These are phyloP conservation scores for Quercus dentata DNA, from an alignment of 306 rosid genomes.

Conservation along the genomic window DNA sequence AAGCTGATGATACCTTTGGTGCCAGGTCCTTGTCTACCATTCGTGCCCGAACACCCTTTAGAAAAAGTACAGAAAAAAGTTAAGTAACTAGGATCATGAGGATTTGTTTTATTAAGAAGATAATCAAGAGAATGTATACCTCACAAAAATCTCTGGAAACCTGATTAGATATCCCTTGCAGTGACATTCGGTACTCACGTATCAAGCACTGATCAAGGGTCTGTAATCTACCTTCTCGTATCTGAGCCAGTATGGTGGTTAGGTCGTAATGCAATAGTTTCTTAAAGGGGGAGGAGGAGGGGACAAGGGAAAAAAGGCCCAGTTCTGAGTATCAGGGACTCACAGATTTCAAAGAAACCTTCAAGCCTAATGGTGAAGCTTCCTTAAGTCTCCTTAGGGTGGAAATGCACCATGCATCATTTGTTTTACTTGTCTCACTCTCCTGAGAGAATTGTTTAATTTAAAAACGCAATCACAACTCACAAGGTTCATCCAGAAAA, in stretches of 20 bases:
- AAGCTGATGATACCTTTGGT: slow-evolving; percentile 62
- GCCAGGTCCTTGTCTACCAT: slow-evolving; percentile 75
- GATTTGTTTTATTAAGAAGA: not conserved
- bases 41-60: slow-evolving; percentile 82
- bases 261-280: not conserved
- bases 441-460: slow-evolving; percentile 38
- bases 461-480: not conserved
- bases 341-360: slow-evolving; percentile 90
- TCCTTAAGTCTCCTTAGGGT: slow-evolving; percentile 68
- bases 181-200: slow-evolving; percentile 81
- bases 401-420: slow-evolving; percentile 74
- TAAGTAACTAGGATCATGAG: not conserved
- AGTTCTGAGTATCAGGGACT: slow-evolving; percentile 31
- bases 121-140: slow-evolving; percentile 36
- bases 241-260: slow-evolving; percentile 39
- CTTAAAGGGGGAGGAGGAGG: not conserved
- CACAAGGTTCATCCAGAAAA: not conserved
- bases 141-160: slow-evolving; percentile 77
- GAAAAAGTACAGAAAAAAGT: slow-evolving; percentile 15
- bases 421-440: slow-evolving; percentile 58
- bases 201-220: slow-evolving; percentile 79
- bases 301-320: not conserved
- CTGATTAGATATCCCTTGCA: slow-evolving; percentile 54
- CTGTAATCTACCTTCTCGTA: slow-evolving; percentile 83
- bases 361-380: slow-evolving; percentile 88